Conservation (phyloP, 208 protist species). For the Crithidia expoeki region DNA sequence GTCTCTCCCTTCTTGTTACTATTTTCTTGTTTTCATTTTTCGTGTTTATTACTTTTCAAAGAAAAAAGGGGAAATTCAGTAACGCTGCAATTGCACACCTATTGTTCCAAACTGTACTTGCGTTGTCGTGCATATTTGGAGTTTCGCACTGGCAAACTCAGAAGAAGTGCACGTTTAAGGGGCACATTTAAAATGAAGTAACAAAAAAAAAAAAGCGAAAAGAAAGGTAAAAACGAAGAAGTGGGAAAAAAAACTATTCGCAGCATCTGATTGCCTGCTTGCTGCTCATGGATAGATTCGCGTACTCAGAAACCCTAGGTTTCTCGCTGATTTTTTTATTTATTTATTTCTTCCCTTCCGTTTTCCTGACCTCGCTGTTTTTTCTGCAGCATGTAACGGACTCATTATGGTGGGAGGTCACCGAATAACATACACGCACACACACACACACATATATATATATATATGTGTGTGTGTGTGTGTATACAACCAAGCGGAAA, state of each 20-base stretch:
- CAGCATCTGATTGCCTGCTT: neutral
- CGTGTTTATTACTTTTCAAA: neutral
- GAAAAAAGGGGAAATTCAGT: neutral
- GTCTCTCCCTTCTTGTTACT: no score
- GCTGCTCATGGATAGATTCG: no score
- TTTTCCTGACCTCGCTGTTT: neutral
- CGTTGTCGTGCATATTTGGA: neutral
- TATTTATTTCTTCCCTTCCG: neutral
- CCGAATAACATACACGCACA: neutral
- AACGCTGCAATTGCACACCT: neutral
- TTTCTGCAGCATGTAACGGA: neutral
- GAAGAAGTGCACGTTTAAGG: neutral
- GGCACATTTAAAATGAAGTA: neutral
- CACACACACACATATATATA: no score
- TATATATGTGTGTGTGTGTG: neutral
- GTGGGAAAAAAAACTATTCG: neutral
- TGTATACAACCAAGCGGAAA: neutral
- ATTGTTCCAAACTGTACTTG: neutral
- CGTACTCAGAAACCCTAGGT: neutral
- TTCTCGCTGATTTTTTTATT: neutral
- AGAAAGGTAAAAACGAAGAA: slow-evolving; percentile 1
- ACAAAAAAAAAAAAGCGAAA: neutral
- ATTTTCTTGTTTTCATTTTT: slow-evolving; percentile 14
- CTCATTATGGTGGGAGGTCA: slow-evolving; percentile 2
- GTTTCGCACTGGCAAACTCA: no score